Conservation (phyloP, 1,284 basidiomycete species). For the Malassezia yamatoensis region DNA sequence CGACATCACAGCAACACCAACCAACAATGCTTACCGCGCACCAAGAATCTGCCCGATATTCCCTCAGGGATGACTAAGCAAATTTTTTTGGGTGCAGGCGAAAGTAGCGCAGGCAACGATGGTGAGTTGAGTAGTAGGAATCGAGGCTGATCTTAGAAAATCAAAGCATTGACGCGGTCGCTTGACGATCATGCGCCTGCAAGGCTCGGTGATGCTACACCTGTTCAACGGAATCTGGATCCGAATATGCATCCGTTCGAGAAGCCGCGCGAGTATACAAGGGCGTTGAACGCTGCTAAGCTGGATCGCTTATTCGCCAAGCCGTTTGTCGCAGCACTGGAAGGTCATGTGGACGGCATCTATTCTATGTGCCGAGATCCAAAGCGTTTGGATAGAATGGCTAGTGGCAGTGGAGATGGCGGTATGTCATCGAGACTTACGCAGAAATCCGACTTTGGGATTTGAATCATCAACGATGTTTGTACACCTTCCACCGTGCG, state of each 20-base stretch:
- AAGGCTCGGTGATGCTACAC: constrained; percentile 64
- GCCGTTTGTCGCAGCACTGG: constrained; percentile 79
- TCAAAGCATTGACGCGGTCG: constrained; percentile 75
- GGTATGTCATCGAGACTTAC: constrained; percentile 53
- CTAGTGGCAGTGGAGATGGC: constrained; percentile 90
- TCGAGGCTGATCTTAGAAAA: constrained; percentile 55
- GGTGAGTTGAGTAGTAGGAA: background rate
- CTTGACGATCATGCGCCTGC: constrained; percentile 61
- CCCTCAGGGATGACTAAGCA: background rate
- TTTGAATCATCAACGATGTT: constrained; percentile 60
- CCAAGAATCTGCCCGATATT: background rate
- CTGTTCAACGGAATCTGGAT: constrained; percentile 80
- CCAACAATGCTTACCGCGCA: background rate
- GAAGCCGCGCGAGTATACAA: constrained; percentile 79
- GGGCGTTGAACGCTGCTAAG: constrained; percentile 89
- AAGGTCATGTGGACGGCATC: constrained; percentile 91
- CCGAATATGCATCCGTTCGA: constrained; percentile 89
- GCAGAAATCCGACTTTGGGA: constrained; percentile 80
- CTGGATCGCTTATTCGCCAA: constrained; percentile 95
- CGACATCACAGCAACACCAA: background rate
- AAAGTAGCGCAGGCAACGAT: constrained; percentile 1
- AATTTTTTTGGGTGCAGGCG: background rate
- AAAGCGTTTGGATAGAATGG: constrained; percentile 67
- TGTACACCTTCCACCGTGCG: constrained; percentile 64
- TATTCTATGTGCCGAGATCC: constrained; percentile 74